Evolutionary conservation across 257 asterid species (phyloP).

Genomic region (Plantago elongata): DNA sequence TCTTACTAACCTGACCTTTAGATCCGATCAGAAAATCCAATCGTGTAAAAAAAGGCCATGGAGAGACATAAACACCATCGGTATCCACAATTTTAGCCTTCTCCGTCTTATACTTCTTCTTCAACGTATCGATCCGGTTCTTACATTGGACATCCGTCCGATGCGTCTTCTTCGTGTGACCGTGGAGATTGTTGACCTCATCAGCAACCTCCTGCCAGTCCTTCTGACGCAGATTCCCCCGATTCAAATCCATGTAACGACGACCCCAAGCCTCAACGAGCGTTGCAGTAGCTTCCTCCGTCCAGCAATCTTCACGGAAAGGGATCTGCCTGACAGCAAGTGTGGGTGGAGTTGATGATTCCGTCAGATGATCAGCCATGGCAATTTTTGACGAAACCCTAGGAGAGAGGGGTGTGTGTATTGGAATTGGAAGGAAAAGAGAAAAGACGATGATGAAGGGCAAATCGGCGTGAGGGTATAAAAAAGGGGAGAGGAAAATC

Average conservation of each 20-base stretch:
- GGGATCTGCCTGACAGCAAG: constrained; percentile 20
- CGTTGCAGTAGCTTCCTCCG: constrained; percentile 77
- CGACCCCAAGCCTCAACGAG: constrained; percentile 80
- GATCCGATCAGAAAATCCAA: constrained; percentile 52
- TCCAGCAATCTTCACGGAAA: constrained; percentile 85
- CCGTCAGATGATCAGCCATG: too few species aligned
- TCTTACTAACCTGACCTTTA: constrained; percentile 26
- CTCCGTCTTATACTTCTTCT: constrained; percentile 81
- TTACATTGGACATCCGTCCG: constrained; percentile 84
- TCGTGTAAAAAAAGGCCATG: constrained; percentile 64
- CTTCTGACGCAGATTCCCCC: constrained; percentile 76
- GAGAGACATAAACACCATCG: constrained; percentile 37
- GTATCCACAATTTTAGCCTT: constrained; percentile 52
- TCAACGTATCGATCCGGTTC: constrained; percentile 88
- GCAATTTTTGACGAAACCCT: too few species aligned
- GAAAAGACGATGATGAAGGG: too few species aligned
- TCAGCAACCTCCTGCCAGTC: constrained; percentile 91
- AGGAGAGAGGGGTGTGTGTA: too few species aligned
- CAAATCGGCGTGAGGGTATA: too few species aligned
- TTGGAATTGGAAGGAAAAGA: too few species aligned
- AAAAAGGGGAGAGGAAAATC: too few species aligned
- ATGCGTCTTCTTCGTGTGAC: constrained; percentile 54
- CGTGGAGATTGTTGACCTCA: constrained; percentile 59
- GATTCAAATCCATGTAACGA: constrained; percentile 62
- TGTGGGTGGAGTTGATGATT: too few species aligned